phyloP scores from a whole-genome alignment of 495 filamentous ascomycete genomes.

The Talaromyces liani region DNA sequence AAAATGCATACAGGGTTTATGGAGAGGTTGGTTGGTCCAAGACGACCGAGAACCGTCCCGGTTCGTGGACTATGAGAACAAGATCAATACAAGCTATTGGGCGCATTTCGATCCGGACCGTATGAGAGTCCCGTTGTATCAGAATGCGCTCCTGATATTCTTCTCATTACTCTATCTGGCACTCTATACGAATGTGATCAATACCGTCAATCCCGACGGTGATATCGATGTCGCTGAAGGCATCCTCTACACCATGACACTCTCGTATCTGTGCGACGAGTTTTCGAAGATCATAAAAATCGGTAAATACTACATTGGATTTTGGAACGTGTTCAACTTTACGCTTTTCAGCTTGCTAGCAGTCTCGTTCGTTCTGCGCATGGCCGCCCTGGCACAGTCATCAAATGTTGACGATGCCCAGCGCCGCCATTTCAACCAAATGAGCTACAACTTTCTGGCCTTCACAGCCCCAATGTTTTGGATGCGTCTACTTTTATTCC shows the following conservation, averaged over 20 bases:
- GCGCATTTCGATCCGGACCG: conserved; percentile 85
- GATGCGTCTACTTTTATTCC: conserved; percentile 84
- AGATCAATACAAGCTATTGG: conserved; percentile 65
- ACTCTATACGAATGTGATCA: conserved; percentile 86
- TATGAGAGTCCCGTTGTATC: conserved; percentile 86
- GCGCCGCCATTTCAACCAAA: conserved; percentile 61
- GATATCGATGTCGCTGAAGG: conserved; percentile 82
- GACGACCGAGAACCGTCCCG: conserved; percentile 79
- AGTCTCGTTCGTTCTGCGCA: conserved; percentile 66
- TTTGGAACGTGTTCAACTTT: conserved; percentile 93
- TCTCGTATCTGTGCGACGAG: conserved; percentile 91
- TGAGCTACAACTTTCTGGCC: conserved; percentile 88
- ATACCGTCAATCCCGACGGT: conserved; percentile 72
- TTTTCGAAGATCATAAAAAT: conserved; percentile 84
- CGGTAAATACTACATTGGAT: conserved; percentile 77
- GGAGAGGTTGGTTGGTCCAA: conserved; percentile 94
- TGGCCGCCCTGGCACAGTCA: conserved; percentile 66
- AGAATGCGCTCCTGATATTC: conserved; percentile 81
- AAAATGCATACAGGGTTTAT: conserved; percentile 84
- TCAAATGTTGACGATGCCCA: conserved; percentile 35
- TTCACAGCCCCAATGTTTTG: conserved; percentile 96
- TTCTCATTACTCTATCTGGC: conserved; percentile 76
- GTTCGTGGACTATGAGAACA: conserved; percentile 77
- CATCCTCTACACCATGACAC: conserved; percentile 81
- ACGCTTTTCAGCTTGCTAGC: conserved; percentile 71